Evolutionary conservation across 2,329 filamentous ascomycete species (phyloP), one percentile per base, ranked within the genome.

Genomic region (Stagonosporopsis vannaccii): DNA sequence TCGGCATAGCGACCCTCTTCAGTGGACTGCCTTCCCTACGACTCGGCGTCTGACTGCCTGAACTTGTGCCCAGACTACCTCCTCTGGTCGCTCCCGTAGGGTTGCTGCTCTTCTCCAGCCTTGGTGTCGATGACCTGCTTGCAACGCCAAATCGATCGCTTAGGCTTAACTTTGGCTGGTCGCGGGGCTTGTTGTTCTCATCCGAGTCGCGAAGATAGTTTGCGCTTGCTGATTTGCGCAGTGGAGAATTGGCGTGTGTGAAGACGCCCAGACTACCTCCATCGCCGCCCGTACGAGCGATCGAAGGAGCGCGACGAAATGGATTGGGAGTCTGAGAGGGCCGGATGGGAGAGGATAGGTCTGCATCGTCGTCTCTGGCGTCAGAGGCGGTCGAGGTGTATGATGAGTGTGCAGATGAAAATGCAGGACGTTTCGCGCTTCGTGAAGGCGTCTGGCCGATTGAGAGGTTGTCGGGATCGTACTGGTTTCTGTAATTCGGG

Each of bases 201-300:
- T 65, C 61, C 9, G 67, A 69, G 19, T 76, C 71, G 22, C 75
- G 60, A 8, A 78, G 58, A 51, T 77, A 75, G 53, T 81, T 90
- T 75, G 76, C 85, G 76, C 79, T 91, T 66, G 81, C 86, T 2
- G 90, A 83, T 73, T 96, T 97, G 67, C 92, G 89, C 12, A 98
- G 76, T 0, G 94, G 94, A 11, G 91, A 96, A 36, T 88, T 90
- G 6, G 87, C 87, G 73, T 96, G 91, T 6, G 84, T 89, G 74
- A 88, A 92, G 1, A 96, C 83, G 13, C 93, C 92, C 45, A 97
- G 80, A 70, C 84, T 94, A 2, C 93, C 92, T 15, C 92, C 92
- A 70, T 89, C 87, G 9, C 85, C 81, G 19, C 50, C 44, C 7
- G 71, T 63, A n/a, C 77, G 78, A 28, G 80, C 77, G 82, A 85